Base-by-base conservation (phyloP, 768 basidiomycete genomes). In the Macrolepiota fuliginosa region DNA sequence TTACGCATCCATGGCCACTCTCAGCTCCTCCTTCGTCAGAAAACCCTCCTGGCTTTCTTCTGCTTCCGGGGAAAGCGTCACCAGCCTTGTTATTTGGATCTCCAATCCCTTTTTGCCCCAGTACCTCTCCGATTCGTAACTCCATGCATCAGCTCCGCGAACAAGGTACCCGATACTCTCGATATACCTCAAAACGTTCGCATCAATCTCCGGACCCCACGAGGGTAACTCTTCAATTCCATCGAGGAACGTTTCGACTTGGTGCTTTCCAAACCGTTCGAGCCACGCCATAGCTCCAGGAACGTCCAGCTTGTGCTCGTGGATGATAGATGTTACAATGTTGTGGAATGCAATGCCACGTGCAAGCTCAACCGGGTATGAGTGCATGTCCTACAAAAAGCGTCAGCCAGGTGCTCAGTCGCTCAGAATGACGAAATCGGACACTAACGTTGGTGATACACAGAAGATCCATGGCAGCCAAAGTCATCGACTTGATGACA, bases 311-410 rank as follows among this genome's bases (percentile, higher is more conserved):
- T 62, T 29, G 47, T 66, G 58, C 40, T 69, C 62, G 4, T 59
- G 50, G 63, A 68, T 67, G 35, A 64, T 65, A 13, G 64, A 63
- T 15, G 68, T 65, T 9, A 70, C 54, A 50, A 69, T 67, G 52
- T 70, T 70, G 54, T 69, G 62, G 36, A 58, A 51, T 2, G 51
- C 66, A 40, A 67, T 64, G 11, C 67, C 68, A 1, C 61, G 50
- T 10, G 67, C 62, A 25, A 65, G 58, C 42, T 67, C 68, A 12
- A 64, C 63, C 9, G 62, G 36, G 47, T 70, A 70, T 2, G 69
- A 70, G 47, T 62, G 57, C 37, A 70, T 62, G 47, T 70, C 69
- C 69, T 70, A 39, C 3, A 35, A 27, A 47, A 19, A 10, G 13
- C 2, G 15, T 55, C 11, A 61, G 60, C 7, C 5, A 6, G 7